Evolutionary conservation across 805 yeast genomes (phyloP).

Genomic region (Ogataea naganishii): DNA sequence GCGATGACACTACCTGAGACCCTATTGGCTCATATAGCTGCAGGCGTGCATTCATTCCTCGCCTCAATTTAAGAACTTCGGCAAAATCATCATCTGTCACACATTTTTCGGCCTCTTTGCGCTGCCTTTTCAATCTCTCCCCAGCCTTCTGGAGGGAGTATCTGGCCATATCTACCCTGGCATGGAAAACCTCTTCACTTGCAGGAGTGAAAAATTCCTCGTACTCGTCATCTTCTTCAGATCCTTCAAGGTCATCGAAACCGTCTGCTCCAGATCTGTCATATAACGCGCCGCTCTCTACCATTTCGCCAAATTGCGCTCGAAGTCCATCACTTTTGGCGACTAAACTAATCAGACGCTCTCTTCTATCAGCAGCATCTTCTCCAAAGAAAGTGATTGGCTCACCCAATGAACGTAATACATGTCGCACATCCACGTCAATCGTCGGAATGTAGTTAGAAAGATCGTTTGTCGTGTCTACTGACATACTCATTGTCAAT

Average conservation of each 20-base stretch:
- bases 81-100: constrained; percentile 23
- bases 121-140: constrained; percentile 29
- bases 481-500: too few species aligned
- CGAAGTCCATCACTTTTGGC: constrained; percentile 20
- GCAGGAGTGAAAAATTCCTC: constrained; percentile 89
- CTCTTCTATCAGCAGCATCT: constrained; percentile 44
- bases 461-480: constrained; percentile 7
- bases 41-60: constrained; percentile 29
- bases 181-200: constrained; percentile 36
- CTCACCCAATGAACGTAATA: constrained; percentile 41
- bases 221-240: constrained; percentile 43
- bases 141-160: constrained; percentile 41
- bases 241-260: constrained; percentile 8
- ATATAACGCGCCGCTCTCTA: constrained; percentile 4
- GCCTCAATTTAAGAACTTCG: constrained; percentile 36
- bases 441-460: constrained; percentile 43
- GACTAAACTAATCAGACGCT: constrained; percentile 42
- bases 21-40: constrained; percentile 40
- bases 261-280: constrained; percentile 3
- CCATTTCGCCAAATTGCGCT: constrained; percentile 5
- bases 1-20: constrained; percentile 58
- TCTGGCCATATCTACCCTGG: constrained; percentile 43
- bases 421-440: constrained; percentile 51
- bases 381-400: constrained; percentile 55
- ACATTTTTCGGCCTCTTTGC: constrained; percentile 16